These are phyloP conservation scores for Telfairia occidentalis DNA, from an alignment of 331 rosid species.

Conservation along the genomic window DNA sequence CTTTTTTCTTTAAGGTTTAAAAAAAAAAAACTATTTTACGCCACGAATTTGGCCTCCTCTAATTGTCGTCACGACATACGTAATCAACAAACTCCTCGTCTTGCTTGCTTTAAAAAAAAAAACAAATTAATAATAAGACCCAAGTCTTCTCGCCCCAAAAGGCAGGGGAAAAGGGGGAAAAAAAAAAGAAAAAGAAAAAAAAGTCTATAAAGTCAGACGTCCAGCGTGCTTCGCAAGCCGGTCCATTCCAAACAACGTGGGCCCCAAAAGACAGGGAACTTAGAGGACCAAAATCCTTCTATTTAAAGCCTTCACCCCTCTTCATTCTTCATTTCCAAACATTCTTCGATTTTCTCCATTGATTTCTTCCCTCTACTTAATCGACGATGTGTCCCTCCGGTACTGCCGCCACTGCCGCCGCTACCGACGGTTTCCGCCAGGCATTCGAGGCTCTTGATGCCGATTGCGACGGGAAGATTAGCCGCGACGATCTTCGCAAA, in stretches of 20 bases:
- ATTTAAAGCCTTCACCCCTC: neutral
- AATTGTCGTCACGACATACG: neutral
- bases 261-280: neutral
- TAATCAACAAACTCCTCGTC: neutral
- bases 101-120: neutral
- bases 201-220: neutral
- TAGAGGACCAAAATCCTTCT: neutral
- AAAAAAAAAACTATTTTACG: no score
- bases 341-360: no score
- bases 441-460: constrained; percentile 52
- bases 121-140: neutral
- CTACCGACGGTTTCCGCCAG: constrained; percentile 23
- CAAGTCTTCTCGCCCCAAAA: neutral
- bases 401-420: neutral
- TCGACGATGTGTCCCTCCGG: constrained; percentile 49
- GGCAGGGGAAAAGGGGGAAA: no score
- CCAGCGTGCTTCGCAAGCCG: neutral
- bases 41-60: neutral
- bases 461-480: constrained; percentile 50
- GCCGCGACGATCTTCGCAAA: constrained; percentile 42
- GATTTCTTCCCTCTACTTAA: neutral
- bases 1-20: no score
- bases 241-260: neutral
- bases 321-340: neutral
- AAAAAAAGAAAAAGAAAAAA: neutral